phyloP scores from a whole-genome alignment of 1,284 basidiomycete genomes.

The Peniophora sp. region DNA sequence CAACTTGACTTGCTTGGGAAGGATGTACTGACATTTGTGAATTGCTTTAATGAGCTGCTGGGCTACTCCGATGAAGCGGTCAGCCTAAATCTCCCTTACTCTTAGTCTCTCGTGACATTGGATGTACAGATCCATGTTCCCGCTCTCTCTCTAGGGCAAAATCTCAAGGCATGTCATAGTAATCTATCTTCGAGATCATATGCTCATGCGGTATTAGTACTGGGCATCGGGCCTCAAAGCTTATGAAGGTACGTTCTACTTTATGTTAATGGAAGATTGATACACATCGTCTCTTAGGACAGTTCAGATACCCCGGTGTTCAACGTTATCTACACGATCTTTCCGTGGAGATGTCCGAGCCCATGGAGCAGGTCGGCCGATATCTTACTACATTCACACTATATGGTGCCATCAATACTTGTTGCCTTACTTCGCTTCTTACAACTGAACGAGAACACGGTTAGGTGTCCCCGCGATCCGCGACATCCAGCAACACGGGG shows the following conservation, averaged over 20 bases:
- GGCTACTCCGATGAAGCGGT: conserved; percentile 68
- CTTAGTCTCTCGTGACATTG: too few species aligned
- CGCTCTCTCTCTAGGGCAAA: conserved; percentile 55
- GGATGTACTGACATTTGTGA: conserved; percentile 55
- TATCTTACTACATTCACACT: conserved; percentile 64
- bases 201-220: conserved; percentile 32
- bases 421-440: conserved; percentile 1
- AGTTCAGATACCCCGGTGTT: conserved; percentile 63
- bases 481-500: conserved; percentile 65
- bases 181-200: neutral
- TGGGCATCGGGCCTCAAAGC: conserved; percentile 62
- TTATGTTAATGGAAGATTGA: neutral
- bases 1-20: conserved; percentile 51
- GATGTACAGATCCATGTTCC: too few species aligned
- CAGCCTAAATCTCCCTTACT: too few species aligned
- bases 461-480: conserved; percentile 67
- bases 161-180: conserved; percentile 45
- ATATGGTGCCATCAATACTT: conserved; percentile 40
- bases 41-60: conserved; percentile 66
- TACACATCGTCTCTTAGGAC: conserved; percentile 44
- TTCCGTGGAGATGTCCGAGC: conserved; percentile 58
- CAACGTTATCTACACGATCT: conserved; percentile 68
- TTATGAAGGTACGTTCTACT: conserved; percentile 41
- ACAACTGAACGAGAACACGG: conserved; percentile 3
- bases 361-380: conserved; percentile 56